Evolutionary conservation across 208 protist genomes (phyloP).

Genomic region (Zelonia costaricensis): DNA sequence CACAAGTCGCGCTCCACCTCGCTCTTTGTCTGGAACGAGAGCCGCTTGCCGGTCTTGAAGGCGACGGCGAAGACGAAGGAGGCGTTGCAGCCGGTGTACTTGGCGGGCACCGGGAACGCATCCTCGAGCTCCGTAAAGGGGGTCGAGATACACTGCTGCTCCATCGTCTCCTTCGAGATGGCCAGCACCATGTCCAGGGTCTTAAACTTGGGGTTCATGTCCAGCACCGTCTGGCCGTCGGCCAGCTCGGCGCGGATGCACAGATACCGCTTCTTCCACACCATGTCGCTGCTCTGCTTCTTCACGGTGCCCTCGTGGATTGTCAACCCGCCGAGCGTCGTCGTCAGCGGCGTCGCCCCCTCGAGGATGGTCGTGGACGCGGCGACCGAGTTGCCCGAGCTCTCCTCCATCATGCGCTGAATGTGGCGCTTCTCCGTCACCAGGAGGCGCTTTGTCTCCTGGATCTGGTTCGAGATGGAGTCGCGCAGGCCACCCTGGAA

Average conservation of each 20-base stretch:
- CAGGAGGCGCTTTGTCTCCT: conserved; percentile 62
- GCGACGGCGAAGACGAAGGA: conserved; percentile 74
- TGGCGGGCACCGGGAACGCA: conserved; percentile 74
- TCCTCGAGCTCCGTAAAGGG: conserved; percentile 77
- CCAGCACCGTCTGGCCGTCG: conserved; percentile 49
- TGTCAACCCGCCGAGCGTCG: conserved; percentile 49
- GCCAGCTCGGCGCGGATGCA: conserved; percentile 71
- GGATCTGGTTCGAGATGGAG: conserved; percentile 60
- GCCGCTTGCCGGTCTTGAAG: conserved; percentile 74
- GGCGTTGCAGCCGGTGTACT: conserved; percentile 76
- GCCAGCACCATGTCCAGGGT: conserved; percentile 67
- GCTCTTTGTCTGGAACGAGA: conserved; percentile 70
- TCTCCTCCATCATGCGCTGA: conserved; percentile 59
- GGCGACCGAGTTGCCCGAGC: conserved; percentile 37
- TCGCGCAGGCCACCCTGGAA: conserved; percentile 63
- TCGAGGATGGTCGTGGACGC: conserved; percentile 67
- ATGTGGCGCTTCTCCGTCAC: conserved; percentile 43
- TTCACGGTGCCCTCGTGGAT: conserved; percentile 64
- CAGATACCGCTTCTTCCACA: conserved; percentile 76
- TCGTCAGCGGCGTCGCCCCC: conserved; percentile 58
- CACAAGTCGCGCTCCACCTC: conserved; percentile 64
- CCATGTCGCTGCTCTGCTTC: conserved; percentile 80
- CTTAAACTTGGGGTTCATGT: conserved; percentile 67
- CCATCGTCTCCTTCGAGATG: conserved; percentile 76
- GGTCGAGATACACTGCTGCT: conserved; percentile 77